These are phyloP conservation scores for Oleoguttula mirabilis DNA, from an alignment of 495 filamentous ascomycete genomes.

Conservation along the genomic window DNA sequence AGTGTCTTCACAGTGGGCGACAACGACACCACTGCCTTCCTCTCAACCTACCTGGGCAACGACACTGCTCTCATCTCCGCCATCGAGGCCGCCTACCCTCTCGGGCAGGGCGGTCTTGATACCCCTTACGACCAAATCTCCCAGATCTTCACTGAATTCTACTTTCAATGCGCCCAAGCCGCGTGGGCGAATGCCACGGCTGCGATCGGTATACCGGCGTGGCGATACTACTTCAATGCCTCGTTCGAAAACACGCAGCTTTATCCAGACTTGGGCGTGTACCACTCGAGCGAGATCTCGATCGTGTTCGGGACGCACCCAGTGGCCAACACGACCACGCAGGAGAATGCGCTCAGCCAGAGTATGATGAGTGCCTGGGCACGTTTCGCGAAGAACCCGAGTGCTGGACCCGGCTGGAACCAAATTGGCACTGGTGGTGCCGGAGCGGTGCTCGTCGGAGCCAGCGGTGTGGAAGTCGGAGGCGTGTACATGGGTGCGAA, in stretches of 20 bases:
- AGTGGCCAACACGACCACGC: constrained; percentile 17
- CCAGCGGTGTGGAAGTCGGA: constrained; percentile 1
- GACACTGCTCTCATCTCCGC: constrained; percentile 4
- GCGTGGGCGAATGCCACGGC: constrained; percentile 14
- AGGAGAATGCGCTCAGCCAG: constrained; percentile 20
- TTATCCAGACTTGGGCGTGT: constrained; percentile 19
- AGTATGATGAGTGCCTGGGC: constrained; percentile 22
- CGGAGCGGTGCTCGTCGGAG: constrained; percentile 26
- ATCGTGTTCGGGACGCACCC: constrained; percentile 21
- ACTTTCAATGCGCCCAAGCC: constrained; percentile 16
- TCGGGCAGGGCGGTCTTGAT: background rate
- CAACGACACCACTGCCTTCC: constrained; percentile 14
- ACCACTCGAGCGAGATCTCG: constrained; percentile 21
- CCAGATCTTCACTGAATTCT: constrained; percentile 19
- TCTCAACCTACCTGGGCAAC: constrained; percentile 2
- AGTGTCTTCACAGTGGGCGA: constrained; percentile 16
- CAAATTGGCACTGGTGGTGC: constrained; percentile 21
- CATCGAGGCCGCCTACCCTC: constrained; percentile 13
- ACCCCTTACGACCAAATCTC: constrained; percentile 17
- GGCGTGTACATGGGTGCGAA: constrained; percentile 22
- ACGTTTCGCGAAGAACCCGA: constrained; percentile 24
- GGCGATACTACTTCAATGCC: constrained; percentile 24
- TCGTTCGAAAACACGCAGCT: constrained; percentile 22
- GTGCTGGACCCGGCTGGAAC: constrained; percentile 22
- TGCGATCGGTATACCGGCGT: constrained; percentile 14